These are phyloP conservation scores for Syzygium syzygioides DNA, from an alignment of 441 rosid genomes.

Conservation along the genomic window DNA sequence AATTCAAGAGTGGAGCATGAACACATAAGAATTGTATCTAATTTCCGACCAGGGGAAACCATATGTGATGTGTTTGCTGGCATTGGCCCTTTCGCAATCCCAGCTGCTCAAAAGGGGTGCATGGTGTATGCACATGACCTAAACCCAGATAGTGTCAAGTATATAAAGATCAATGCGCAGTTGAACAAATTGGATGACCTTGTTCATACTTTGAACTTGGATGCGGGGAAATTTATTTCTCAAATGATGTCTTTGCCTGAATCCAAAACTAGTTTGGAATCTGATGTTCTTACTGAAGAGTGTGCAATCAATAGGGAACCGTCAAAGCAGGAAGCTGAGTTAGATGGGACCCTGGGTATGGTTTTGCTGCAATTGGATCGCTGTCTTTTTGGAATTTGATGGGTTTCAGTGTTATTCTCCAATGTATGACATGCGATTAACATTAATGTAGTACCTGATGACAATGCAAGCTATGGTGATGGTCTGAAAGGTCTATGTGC, in stretches of 20 bases:
- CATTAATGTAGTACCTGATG: constrained; percentile 15
- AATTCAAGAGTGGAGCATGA: constrained; percentile 96
- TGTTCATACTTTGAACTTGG: constrained; percentile 66
- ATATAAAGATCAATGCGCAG: constrained; percentile 78
- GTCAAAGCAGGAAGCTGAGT: constrained; percentile 7
- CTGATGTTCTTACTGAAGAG: constrained; percentile 24
- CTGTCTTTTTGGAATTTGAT: neutral
- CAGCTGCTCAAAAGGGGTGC: constrained; percentile 93
- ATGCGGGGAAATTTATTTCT: constrained; percentile 77
- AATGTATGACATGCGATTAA: constrained; percentile 13
- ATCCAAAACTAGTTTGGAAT: constrained; percentile 25
- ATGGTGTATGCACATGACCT: constrained; percentile 86
- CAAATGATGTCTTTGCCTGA: constrained; percentile 46
- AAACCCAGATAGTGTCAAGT: constrained; percentile 73
- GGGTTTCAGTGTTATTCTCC: neutral
- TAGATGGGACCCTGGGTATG: constrained; percentile 25
- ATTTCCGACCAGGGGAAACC: constrained; percentile 68
- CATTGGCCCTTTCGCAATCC: constrained; percentile 93
- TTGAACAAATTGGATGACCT: constrained; percentile 70
- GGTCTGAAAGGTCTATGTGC: neutral
- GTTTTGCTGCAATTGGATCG: constrained; percentile 4
- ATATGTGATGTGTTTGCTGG: constrained; percentile 97
- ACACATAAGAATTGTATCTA: constrained; percentile 72
- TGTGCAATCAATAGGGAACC: constrained; percentile 13
- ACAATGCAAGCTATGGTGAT: neutral